phyloP scores from a whole-genome alignment of 2,329 filamentous ascomycete species.

The Trichoderma atroviride region DNA sequence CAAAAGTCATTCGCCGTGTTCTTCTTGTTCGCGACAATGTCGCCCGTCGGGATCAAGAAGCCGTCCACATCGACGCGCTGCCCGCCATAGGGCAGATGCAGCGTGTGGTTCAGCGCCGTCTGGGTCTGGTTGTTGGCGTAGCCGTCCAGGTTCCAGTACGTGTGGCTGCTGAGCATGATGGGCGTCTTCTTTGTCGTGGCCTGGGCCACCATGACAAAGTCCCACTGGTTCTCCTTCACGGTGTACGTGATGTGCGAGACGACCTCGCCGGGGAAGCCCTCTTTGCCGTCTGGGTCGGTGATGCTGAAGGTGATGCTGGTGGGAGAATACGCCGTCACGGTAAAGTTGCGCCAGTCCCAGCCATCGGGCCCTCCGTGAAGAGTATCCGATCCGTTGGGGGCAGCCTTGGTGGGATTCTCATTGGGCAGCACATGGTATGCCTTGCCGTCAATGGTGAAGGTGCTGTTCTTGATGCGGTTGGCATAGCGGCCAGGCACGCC shows the following conservation, averaged over 20 bases:
- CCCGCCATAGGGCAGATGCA: slow-evolving; percentile 72
- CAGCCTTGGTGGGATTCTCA: slow-evolving; percentile 57
- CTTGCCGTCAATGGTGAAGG: slow-evolving; percentile 67
- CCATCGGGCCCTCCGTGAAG: slow-evolving; percentile 71
- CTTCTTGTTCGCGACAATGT: slow-evolving; percentile 68
- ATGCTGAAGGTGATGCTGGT: slow-evolving; percentile 75
- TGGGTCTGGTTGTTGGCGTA: slow-evolving; percentile 73
- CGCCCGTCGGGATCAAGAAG: slow-evolving; percentile 74
- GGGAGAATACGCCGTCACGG: slow-evolving; percentile 67
- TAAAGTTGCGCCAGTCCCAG: slow-evolving; percentile 80
- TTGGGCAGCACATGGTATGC: slow-evolving; percentile 64
- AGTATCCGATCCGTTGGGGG: slow-evolving; percentile 61
- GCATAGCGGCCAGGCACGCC: slow-evolving; percentile 76
- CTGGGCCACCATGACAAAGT: slow-evolving; percentile 72
- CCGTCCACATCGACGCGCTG: slow-evolving; percentile 69
- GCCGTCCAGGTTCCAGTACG: slow-evolving; percentile 83
- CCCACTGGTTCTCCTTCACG: slow-evolving; percentile 66
- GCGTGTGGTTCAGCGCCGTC: slow-evolving; percentile 68
- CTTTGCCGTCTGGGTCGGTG: slow-evolving; percentile 70
- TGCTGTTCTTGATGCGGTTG: slow-evolving; percentile 79
- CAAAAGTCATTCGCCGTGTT: slow-evolving; percentile 81
- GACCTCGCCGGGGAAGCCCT: slow-evolving; percentile 80
- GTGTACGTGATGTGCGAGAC: slow-evolving; percentile 75
- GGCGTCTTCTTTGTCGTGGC: slow-evolving; percentile 75
- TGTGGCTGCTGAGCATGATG: slow-evolving; percentile 76